Evolutionary conservation across 1,284 basidiomycete genomes (phyloP).

Genomic region (Sporisorium sorghi): DNA sequence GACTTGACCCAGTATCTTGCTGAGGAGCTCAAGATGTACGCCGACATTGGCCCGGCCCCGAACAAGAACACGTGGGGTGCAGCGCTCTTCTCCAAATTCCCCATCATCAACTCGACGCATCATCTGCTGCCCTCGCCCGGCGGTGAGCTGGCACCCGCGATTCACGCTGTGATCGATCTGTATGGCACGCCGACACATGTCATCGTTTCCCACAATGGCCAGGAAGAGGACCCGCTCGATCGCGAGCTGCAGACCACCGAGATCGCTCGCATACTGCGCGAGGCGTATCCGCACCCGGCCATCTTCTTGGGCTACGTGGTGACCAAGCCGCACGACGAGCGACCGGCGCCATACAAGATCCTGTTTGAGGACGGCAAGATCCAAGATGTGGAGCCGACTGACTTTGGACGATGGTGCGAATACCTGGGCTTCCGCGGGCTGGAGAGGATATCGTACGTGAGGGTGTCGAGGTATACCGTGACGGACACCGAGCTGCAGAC

Average conservation of each 20-base stretch:
- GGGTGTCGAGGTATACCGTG: slow-evolving; percentile 64
- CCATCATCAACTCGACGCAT: slow-evolving; percentile 88
- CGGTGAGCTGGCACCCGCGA: slow-evolving; percentile 81
- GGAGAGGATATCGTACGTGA: slow-evolving; percentile 60
- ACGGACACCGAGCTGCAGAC: slow-evolving; percentile 67
- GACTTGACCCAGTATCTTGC: slow-evolving; percentile 72
- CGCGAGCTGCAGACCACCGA: slow-evolving; percentile 87
- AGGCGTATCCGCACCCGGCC: slow-evolving; percentile 79
- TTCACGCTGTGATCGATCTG: slow-evolving; percentile 84
- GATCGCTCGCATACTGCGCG: slow-evolving; percentile 82
- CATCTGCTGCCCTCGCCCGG: slow-evolving; percentile 87
- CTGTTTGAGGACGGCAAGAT: slow-evolving; percentile 71
- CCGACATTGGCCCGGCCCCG: slow-evolving; percentile 82
- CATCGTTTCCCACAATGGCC: slow-evolving; percentile 90
- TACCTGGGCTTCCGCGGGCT: slow-evolving; percentile 65
- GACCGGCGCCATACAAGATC: slow-evolving; percentile 87
- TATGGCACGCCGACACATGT: slow-evolving; percentile 84
- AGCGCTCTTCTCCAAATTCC: slow-evolving; percentile 74
- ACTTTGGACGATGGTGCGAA: slow-evolving; percentile 64
- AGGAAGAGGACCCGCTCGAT: slow-evolving; percentile 88
- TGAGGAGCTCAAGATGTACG: slow-evolving; percentile 79
- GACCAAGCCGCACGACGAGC: slow-evolving; percentile 78
- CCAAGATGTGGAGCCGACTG: slow-evolving; percentile 71
- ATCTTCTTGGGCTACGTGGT: slow-evolving; percentile 82
- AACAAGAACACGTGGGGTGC: slow-evolving; percentile 87